Conservation (phyloP, 2,329 filamentous ascomycete genomes). For the Colletotrichum brevisporum region DNA sequence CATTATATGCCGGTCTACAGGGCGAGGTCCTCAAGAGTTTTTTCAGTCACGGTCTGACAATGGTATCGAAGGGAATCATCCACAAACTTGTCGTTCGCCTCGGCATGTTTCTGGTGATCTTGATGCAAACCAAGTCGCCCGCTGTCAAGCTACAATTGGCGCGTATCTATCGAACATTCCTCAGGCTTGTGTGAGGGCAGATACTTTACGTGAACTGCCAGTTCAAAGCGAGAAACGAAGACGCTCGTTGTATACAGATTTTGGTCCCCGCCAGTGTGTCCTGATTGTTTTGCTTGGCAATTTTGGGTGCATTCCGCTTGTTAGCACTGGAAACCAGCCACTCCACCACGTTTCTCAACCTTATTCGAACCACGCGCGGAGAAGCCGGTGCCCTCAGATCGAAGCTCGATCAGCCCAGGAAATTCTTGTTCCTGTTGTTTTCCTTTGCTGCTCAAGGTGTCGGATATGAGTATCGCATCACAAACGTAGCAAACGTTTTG, state of each 20-base stretch:
- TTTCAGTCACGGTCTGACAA: slow-evolving; percentile 87
- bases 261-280: too few relatives aligned
- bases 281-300: not conserved
- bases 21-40: slow-evolving; percentile 87
- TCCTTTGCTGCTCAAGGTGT: slow-evolving; percentile 58
- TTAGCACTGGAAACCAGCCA: slow-evolving; percentile 84
- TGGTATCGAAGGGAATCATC: slow-evolving; percentile 86
- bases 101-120: slow-evolving; percentile 69
- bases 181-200: slow-evolving; percentile 5
- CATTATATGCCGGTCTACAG: slow-evolving; percentile 81
- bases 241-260: too few relatives aligned
- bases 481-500: slow-evolving; percentile 86
- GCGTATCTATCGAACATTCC: slow-evolving; percentile 20
- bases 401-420: slow-evolving; percentile 85
- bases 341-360: slow-evolving; percentile 79
- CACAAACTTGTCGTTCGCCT: slow-evolving; percentile 79
- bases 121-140: slow-evolving; percentile 19
- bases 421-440: slow-evolving; percentile 63
- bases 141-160: slow-evolving; percentile 43
- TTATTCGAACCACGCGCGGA: slow-evolving; percentile 88
- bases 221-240: too few relatives aligned
- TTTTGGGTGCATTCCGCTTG: not conserved
- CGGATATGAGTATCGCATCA: slow-evolving; percentile 78
- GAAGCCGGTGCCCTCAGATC: slow-evolving; percentile 92
- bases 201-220: too few relatives aligned